These are phyloP conservation scores for Trebouxiophyceae sp. DNA, from an alignment of 163 green algal species.

Conservation along the genomic window DNA sequence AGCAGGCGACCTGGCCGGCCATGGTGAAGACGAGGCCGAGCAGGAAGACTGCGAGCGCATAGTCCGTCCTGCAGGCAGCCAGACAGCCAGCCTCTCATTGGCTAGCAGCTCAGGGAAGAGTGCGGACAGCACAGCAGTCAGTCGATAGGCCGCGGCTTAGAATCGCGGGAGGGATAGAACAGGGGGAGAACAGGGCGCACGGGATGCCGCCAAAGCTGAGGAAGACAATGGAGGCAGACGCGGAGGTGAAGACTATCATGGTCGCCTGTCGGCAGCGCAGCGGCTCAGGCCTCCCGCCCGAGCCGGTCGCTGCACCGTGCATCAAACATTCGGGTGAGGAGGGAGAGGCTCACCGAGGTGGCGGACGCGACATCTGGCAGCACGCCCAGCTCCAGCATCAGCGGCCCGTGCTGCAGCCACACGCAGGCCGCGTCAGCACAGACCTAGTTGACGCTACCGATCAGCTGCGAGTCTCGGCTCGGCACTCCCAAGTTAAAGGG, in stretches of 20 bases:
- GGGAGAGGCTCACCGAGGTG: constrained; percentile 21
- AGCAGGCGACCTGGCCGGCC: constrained; percentile 29
- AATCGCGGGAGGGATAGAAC: background rate
- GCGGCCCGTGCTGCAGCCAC: constrained; percentile 52
- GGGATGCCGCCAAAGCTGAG: constrained; percentile 43
- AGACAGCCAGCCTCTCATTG: background rate
- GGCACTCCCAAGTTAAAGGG: too few relatives aligned
- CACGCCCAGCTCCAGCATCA: constrained; percentile 68
- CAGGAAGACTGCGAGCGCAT: constrained; percentile 33
- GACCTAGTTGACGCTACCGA: too few relatives aligned
- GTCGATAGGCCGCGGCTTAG: too few relatives aligned
- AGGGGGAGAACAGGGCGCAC: too few relatives aligned
- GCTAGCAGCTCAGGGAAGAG: background rate
- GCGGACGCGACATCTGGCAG: constrained; percentile 57
- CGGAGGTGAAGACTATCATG: constrained; percentile 35
- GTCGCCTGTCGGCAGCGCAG: too few relatives aligned
- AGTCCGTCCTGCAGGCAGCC: constrained; percentile 28
- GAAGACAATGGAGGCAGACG: constrained; percentile 47
- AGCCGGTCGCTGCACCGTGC: too few relatives aligned
- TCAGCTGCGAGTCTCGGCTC: too few relatives aligned
- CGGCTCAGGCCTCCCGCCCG: too few relatives aligned
- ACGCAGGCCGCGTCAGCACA: too few relatives aligned
- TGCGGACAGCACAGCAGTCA: background rate
- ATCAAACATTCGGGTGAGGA: too few relatives aligned
- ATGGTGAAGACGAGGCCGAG: constrained; percentile 41